Evolutionary conservation across 2,329 filamentous ascomycete species (phyloP).

Genomic region (Lachnellula arida): DNA sequence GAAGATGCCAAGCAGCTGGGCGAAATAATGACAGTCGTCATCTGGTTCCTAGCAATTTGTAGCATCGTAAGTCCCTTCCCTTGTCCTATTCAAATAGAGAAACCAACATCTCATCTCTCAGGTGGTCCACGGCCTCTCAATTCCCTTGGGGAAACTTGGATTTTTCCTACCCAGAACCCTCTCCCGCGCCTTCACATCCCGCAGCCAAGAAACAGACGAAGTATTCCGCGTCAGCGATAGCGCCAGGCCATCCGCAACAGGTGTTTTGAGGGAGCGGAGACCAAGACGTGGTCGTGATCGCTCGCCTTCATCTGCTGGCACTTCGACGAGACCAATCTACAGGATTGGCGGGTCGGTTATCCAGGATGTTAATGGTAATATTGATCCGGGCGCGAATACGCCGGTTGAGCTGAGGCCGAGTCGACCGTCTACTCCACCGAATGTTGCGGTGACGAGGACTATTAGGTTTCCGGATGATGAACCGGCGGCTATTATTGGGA

Average conservation of each 20-base stretch:
- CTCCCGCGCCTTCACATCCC: slow-evolving; percentile 36
- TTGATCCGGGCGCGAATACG: background rate
- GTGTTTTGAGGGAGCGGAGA: slow-evolving; percentile 20
- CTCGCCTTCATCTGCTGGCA: slow-evolving; percentile 8
- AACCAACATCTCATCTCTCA: slow-evolving; percentile 26
- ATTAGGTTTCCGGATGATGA: slow-evolving; percentile 44
- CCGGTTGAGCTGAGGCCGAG: background rate
- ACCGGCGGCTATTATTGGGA: background rate
- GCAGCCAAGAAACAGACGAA: slow-evolving; percentile 14
- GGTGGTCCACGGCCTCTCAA: slow-evolving; percentile 77
- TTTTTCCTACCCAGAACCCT: slow-evolving; percentile 59
- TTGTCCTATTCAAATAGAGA: too few relatives aligned
- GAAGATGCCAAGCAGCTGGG: slow-evolving; percentile 61
- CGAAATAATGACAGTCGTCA: slow-evolving; percentile 65
- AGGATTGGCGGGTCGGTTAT: slow-evolving; percentile 38
- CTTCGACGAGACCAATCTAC: slow-evolving; percentile 31
- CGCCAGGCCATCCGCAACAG: slow-evolving; percentile 5
- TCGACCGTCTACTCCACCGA: slow-evolving; percentile 13
- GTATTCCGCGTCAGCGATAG: slow-evolving; percentile 14
- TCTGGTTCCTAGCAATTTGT: slow-evolving; percentile 83
- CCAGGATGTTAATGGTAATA: background rate
- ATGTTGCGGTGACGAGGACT: slow-evolving; percentile 28
- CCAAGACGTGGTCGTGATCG: background rate
- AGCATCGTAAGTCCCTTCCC: slow-evolving; percentile 61
- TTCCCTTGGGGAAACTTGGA: slow-evolving; percentile 66